Percentiles rank a stretch among this genome's conserved stretches.
These are phyloP conservation scores for Triticum aestivum DNA, from an alignment of 176 grass and related monocot genomes.

Conservation along the genomic window IWGSC_CS_RefSeq_v2.1 NC_057796.1:401123745-401124244, in stretches of 20 bases:
- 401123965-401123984: background rate
- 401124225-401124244: background rate
- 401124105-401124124: background rate
- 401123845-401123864: slow-evolving; percentile 68
- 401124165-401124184: background rate
- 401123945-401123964: background rate
- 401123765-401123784: background rate
- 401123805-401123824: background rate
- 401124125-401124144: background rate
- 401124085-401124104: background rate
- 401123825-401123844: slow-evolving; percentile 57
- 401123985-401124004: background rate
- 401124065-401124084: background rate
- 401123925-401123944: slow-evolving; percentile 58
- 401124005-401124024: background rate
- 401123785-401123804: background rate
- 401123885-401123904: slow-evolving; percentile 71
- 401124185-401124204: background rate
- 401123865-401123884: slow-evolving; percentile 66
- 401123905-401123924: slow-evolving; percentile 65
- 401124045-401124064: background rate
- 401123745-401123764: background rate
- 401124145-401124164: background rate
- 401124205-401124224: background rate
- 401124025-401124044: background rate